Base-by-base conservation (phyloP, 768 basidiomycete genomes). In the Lactarius trivialis region DNA sequence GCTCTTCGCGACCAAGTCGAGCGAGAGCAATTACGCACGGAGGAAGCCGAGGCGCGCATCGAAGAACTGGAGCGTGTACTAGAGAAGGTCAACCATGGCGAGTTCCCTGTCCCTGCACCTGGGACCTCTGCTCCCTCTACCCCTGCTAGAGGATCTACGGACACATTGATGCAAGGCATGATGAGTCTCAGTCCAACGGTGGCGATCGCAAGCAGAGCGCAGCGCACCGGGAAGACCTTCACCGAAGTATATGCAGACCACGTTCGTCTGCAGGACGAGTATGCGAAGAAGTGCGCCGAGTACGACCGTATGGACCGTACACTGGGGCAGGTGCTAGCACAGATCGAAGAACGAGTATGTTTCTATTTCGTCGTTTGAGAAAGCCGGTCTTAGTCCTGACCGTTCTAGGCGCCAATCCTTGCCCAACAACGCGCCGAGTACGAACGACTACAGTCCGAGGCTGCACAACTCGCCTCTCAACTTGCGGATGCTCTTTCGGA, bases 231-330 rank as follows among this genome's bases (percentile, higher is more conserved):
- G 32, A 91, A 90, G 79, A 90, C 89, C 1, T 96, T 96, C 75
- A 96, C 96, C 0, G 91, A 97, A 70, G 87, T 98, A 24, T 98
- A 97, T 71, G 82, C 89, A 17, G 93, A 97, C 70, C 92, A 92
- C 67, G 85, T 96, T 37, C 82, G 84, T 58, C 80, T 95, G 43
- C 88, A 97, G 71, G 90, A 91, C 28, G 89, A 93, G 33, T 85
- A 85, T 59, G 81, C 83, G 21, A 81, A 79, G 72, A 91, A 93
- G 73, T 85, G 82, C 56, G 79, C 84, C 5, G 95, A 98, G 75
- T 90, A 88, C 61, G 85, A 86, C 65, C 84, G 91, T 52, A 86
- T 98, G 82, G 89, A 91, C 54, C 82, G 86, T 32, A 87, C 91
- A 0, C 77, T 98, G 54, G 78, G 85, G 15, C 81, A 85, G 45